Percentiles rank a stretch among this genome's conserved stretches.
phyloP scores from a whole-genome alignment of 2,329 filamentous ascomycete species.

The Colletotrichum coccodes region DNA sequence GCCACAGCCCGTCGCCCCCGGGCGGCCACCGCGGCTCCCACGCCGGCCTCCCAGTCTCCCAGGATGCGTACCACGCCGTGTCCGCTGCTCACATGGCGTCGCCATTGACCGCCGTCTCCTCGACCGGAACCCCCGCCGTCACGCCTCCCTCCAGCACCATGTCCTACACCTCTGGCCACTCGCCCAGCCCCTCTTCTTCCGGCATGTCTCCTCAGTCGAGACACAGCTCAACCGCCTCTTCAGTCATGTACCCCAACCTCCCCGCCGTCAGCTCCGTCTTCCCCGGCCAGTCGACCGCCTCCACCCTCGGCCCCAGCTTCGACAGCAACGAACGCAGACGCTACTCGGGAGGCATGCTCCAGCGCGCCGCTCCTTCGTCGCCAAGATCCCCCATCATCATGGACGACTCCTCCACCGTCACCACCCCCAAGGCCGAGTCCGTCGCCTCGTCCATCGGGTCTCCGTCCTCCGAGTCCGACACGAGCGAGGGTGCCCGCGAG shows the following conservation, averaged over 20 bases:
- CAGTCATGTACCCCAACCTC: slow-evolving; percentile 79
- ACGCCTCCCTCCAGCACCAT: slow-evolving; percentile 80
- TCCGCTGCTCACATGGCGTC: slow-evolving; percentile 69
- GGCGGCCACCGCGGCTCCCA: slow-evolving; percentile 49
- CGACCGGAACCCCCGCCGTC: slow-evolving; percentile 78
- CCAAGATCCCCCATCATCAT: slow-evolving; percentile 48
- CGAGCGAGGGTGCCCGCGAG: slow-evolving; percentile 61
- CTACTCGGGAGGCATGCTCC: slow-evolving; percentile 74
- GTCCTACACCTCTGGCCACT: slow-evolving; percentile 83
- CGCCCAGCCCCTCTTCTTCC: slow-evolving; percentile 76
- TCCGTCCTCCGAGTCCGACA: slow-evolving; percentile 65
- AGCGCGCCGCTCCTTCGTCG: slow-evolving; percentile 62
- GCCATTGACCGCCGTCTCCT: slow-evolving; percentile 67
- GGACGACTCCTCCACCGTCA: slow-evolving; percentile 49
- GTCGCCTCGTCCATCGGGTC: slow-evolving; percentile 59
- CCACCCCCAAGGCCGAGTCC: slow-evolving; percentile 57
- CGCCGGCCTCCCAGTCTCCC: slow-evolving; percentile 44
- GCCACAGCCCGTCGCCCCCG: slow-evolving; percentile 65
- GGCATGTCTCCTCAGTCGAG: slow-evolving; percentile 75
- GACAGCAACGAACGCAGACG: slow-evolving; percentile 71
- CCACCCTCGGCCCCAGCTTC: slow-evolving; percentile 76
- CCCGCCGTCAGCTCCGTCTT: slow-evolving; percentile 77
- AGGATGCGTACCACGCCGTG: slow-evolving; percentile 52
- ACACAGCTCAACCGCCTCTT: slow-evolving; percentile 67
- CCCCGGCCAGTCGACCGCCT: slow-evolving; percentile 73